Base-by-base conservation (phyloP, 2,329 filamentous ascomycete species). In the Pseudocercospora fijiensis region DNA sequence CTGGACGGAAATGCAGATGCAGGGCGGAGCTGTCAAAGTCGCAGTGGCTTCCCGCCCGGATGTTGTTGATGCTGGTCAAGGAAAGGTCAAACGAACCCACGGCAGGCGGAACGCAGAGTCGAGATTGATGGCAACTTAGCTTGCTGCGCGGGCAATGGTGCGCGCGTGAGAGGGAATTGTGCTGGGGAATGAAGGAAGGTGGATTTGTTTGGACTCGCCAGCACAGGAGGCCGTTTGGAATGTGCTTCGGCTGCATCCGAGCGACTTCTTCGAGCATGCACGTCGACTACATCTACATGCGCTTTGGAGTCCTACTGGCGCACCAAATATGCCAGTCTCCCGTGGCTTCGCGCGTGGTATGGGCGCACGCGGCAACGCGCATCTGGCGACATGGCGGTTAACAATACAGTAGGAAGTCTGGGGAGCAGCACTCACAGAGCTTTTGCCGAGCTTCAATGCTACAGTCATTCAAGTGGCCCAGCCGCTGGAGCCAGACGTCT, bases 21-120 rank as follows among this genome's bases (percentile, higher is more conserved):
- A 51, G 56, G 55, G 11, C 47, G 56, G 27, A 56, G 57, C 47
- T 49, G 37, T 33, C 30, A 49, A 30, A 49, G 47, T 49, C 16
- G 30, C 47, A 24, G n/a, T 11, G 60, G 11, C 18, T 41, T 41
- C 37, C 37, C 37, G 37, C 16, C 28, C 2, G 41, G 55, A 37
- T 55, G 51, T 45, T 10, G 47, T 43, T 20, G 65, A 49, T 62
- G 62, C 22, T 27, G 18, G 16, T 51, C 52, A 58, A 49, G 33
- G 49, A 53, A 45, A 37, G 55, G 5, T 47, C n/a, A 26, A 53
- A 53, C 16, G 49, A 53, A 30, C 49, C 9, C 49, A 53, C 49
- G 49, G 49, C 49, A 53, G 49, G 49, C 49, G 49, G 26, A 28
- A 53, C 16, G 22, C 20, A 24, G 45, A 49, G 11, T 49, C 22